Percentiles rank a stretch among this genome's conserved stretches.
These are phyloP conservation scores for Phytophthora chlamydospora DNA, from an alignment of 352 stramenopile species.

Conservation along the genomic window DNA sequence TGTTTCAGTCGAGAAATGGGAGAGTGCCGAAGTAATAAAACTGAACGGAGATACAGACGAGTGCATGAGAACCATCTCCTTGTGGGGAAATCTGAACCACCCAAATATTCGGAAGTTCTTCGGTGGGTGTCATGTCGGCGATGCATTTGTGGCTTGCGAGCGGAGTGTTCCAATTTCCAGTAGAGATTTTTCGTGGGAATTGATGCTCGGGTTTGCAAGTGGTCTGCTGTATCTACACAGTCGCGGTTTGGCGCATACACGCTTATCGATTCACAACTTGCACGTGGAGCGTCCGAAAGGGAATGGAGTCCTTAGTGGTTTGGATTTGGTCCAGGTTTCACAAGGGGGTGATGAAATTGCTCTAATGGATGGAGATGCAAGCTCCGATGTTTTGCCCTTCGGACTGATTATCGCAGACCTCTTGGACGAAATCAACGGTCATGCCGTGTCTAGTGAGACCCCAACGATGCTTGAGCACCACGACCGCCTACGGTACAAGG, in stretches of 20 bases:
- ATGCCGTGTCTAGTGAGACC: no score
- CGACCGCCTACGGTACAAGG: no score
- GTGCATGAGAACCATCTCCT: conserved; percentile 10
- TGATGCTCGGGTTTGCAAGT: not conserved
- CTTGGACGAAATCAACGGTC: not conserved
- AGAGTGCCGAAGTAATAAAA: not conserved
- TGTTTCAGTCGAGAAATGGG: conserved; percentile 8
- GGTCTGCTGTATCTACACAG: conserved; percentile 2
- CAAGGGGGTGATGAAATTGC: no score
- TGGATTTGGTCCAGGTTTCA: not conserved
- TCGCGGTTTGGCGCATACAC: not conserved
- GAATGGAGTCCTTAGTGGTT: not conserved
- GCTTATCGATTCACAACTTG: not conserved
- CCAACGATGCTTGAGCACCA: no score
- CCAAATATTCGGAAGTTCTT: conserved; percentile 27
- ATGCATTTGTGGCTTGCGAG: conserved; percentile 1
- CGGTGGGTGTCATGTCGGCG: conserved; percentile 29
- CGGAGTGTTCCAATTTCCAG: not conserved
- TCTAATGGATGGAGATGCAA: no score
- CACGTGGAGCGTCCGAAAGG: not conserved
- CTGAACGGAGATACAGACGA: conserved; percentile 12
- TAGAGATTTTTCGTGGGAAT: not conserved
- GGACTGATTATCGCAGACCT: not conserved
- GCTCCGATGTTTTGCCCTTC: not conserved
- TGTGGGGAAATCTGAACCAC: conserved; percentile 21